Evolutionary conservation across 1,139 yeast genomes (phyloP), one percentile per base, ranked within the genome.

Genomic region (Candida sp.): DNA sequence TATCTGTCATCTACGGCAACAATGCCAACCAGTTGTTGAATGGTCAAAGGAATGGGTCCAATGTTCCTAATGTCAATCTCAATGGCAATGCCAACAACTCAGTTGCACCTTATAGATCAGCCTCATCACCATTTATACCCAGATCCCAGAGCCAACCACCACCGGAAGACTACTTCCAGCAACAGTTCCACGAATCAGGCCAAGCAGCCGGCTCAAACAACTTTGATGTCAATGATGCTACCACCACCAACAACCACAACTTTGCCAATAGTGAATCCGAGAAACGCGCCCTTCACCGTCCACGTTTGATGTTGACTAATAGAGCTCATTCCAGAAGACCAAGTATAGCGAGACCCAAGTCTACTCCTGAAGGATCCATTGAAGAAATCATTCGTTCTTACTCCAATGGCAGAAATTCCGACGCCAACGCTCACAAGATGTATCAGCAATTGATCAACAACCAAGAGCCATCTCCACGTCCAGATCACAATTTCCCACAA

Each of bases 1-100:
- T 94, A 59, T 96, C 97, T 1, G 84, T 94, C 9, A 80, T 90
- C 4, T 90, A 92, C 64, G 96, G 96, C 33, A 86, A 83, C 57
- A 85, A 78, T 56, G 70, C 77, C 0, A 80, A 84, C 12, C 84
- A 83, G 61, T 71, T 74, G 5, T 64, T 75, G 49, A 80, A 75
- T 54, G 71, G 70, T 23, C 75, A 68, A 39, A 61, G 58, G 42
- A 54, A 58, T 39, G 54, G 52, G 17, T 54, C 43, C 12, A 26
- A 32, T 28, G 37, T 27, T 34, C 28, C 30, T 31, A 28, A 37
- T 37, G 32, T n/a, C 9, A 32, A 32, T 27, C 33, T 17, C 22
- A 44, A 31, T 44, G 28, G 32, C 17, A 49, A 49, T 42, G 22
- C 41, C 9, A 32, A 32, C 25, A 45, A 46, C 28, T 30, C 54